A percentile compares a stretch with the other conserved stretches of the same genome.
phyloP scores from a whole-genome alignment of 2,329 filamentous ascomycete genomes.

The Aspergillus versicolor region DNA sequence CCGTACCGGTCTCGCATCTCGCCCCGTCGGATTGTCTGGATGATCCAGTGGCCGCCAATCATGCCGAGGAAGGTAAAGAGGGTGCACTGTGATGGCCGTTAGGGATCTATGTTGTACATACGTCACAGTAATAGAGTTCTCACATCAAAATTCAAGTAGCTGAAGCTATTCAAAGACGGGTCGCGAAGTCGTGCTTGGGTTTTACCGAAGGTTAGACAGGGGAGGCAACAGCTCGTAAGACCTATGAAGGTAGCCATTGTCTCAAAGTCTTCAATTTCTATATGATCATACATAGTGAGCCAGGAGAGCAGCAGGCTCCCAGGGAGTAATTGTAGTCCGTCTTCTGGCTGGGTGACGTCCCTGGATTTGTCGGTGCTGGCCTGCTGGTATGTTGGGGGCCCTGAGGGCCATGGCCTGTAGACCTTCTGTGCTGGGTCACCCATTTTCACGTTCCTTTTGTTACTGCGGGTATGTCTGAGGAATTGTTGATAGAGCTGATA shows the following conservation, averaged over 20 bases:
- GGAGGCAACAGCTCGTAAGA: constrained; percentile 17
- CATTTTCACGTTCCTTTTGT: no score
- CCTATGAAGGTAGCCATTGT: not conserved
- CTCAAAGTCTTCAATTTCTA: no score
- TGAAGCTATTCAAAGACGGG: constrained; percentile 7
- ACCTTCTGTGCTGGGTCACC: no score
- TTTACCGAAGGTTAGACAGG: constrained; percentile 20
- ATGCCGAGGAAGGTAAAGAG: constrained; percentile 16
- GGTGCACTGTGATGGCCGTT: constrained; percentile 6
- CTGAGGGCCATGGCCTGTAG: constrained; percentile 1
- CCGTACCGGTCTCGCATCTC: constrained; percentile 18
- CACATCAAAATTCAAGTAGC: constrained; percentile 14
- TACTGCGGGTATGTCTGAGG: constrained; percentile 6
- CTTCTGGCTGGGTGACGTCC: constrained; percentile 10
- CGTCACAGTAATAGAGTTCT: not conserved
- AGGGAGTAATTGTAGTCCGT: constrained; percentile 19
- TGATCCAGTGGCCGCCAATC: constrained; percentile 18
- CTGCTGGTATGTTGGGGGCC: constrained; percentile 7
- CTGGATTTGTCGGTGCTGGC: not conserved
- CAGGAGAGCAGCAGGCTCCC: constrained; percentile 15
- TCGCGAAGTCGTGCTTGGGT: constrained; percentile 15
- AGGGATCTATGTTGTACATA: no score
- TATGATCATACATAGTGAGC: constrained; percentile 17
- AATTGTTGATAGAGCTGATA: no score
- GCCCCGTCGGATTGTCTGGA: constrained; percentile 18